A percentile compares a stretch with the other conserved stretches of the same genome.
Conservation (phyloP, 2,329 filamentous ascomycete species). For the Verticillium isaacii region DNA sequence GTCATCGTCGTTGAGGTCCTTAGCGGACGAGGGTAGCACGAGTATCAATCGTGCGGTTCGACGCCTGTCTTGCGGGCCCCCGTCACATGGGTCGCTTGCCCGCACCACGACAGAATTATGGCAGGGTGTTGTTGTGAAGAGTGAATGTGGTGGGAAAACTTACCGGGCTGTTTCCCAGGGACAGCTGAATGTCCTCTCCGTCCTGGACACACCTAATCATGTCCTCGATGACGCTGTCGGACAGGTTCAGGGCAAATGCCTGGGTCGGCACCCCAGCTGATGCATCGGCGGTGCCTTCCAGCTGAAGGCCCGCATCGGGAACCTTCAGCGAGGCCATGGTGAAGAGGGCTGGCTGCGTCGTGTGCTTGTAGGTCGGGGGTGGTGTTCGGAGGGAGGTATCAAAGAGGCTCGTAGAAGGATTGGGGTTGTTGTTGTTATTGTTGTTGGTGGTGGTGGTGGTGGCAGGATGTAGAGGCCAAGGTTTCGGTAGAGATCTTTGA, state of each 20-base stretch:
- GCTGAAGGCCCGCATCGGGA: constrained; percentile 51
- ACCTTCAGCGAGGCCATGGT: constrained; percentile 50
- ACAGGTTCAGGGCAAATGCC: constrained; percentile 54
- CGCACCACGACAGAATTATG: neutral
- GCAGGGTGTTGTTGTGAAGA: neutral
- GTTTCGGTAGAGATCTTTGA: neutral
- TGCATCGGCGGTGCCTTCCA: constrained; percentile 38
- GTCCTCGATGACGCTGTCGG: constrained; percentile 53
- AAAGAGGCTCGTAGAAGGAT: neutral
- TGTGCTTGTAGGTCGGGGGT: neutral
- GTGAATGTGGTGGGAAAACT: constrained; percentile 24
- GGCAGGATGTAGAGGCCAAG: neutral
- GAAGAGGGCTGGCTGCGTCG: neutral
- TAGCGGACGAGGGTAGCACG: neutral
- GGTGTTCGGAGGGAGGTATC: neutral
- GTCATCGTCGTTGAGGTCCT: too few relatives aligned
- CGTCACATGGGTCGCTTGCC: neutral
- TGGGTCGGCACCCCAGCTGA: constrained; percentile 40
- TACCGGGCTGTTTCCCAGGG: constrained; percentile 56
- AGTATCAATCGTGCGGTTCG: neutral
- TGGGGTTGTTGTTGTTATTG: neutral
- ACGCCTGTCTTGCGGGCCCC: neutral
- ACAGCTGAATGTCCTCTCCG: constrained; percentile 52
- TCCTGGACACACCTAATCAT: constrained; percentile 57
- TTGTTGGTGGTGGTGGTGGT: neutral